Conservation (phyloP, 2,329 filamentous ascomycete genomes). For the Myotisia sp. region DNA sequence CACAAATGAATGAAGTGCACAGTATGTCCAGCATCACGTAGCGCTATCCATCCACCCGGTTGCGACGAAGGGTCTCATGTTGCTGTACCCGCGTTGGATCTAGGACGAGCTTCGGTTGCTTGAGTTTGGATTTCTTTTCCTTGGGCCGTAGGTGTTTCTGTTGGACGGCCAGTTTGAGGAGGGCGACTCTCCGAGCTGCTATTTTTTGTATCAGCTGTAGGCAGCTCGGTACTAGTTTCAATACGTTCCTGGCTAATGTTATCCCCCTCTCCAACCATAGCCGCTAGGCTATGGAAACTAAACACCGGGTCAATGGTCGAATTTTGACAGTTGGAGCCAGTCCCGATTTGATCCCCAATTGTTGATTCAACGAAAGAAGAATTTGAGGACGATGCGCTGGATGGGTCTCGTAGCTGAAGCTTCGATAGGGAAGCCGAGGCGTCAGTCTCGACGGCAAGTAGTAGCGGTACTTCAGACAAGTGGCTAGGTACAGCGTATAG, state of each 20-base stretch:
- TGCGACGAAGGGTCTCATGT: too few relatives aligned
- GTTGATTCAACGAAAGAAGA: constrained; percentile 60
- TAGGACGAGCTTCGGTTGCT: constrained; percentile 6
- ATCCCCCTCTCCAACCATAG: constrained; percentile 60
- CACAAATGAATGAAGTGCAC: too few relatives aligned
- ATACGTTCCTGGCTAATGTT: constrained; percentile 18
- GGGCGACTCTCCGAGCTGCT: background rate
- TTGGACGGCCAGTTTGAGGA: constrained; percentile 1
- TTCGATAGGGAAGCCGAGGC: constrained; percentile 43
- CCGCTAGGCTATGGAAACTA: constrained; percentile 77
- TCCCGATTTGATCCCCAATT: constrained; percentile 26
- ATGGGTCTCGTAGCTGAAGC: constrained; percentile 67
- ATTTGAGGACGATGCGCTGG: constrained; percentile 69
- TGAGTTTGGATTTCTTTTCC: constrained; percentile 8
- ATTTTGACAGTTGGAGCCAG: constrained; percentile 37
- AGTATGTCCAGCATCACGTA: too few relatives aligned
- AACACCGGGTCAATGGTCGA: constrained; percentile 62
- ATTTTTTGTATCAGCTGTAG: background rate
- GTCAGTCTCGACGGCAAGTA: background rate
- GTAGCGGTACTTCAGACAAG: constrained; percentile 16
- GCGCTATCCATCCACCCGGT: too few relatives aligned
- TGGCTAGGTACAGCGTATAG: background rate
- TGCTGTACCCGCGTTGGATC: constrained; percentile 3
- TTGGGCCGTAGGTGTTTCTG: background rate
- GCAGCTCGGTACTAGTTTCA: background rate